Evolutionary conservation across 164 flowering plant species (phyloP).

Genomic region (Macadamia tetraphylla): DNA sequence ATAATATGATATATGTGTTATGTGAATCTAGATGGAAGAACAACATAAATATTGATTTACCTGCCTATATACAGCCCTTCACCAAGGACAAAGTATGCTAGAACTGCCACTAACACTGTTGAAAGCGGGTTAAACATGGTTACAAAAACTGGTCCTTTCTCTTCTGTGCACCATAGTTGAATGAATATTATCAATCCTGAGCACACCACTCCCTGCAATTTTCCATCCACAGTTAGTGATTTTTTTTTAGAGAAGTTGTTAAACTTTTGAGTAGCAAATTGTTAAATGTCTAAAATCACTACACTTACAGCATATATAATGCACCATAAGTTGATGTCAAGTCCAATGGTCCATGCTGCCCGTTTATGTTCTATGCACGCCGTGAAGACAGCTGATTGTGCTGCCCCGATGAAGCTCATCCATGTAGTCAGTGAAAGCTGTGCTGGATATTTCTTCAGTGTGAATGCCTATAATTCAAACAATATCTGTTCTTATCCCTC

Average conservation of each 20-base stretch:
- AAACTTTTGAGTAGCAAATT: background rate
- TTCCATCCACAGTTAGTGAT: constrained; percentile 1
- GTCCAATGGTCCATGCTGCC: constrained; percentile 60
- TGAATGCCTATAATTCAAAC: constrained; percentile 42
- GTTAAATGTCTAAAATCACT: constrained; percentile 1
- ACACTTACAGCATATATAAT: constrained; percentile 51
- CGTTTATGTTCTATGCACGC: constrained; percentile 33
- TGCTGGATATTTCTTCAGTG: constrained; percentile 76
- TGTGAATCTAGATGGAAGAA: background rate
- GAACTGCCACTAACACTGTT: constrained; percentile 51
- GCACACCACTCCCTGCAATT: constrained; percentile 57
- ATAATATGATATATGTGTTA: background rate
- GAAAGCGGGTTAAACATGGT: constrained; percentile 83
- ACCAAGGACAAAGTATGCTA: constrained; percentile 65
- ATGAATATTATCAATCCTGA: constrained; percentile 53
- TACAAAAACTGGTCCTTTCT: constrained; percentile 78
- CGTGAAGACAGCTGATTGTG: constrained; percentile 73
- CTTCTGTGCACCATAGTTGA: constrained; percentile 74
- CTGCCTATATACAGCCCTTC: constrained; percentile 68
- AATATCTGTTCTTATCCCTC: no score
- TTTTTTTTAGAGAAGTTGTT: background rate
- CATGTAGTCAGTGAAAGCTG: constrained; percentile 73
- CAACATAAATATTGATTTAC: constrained; percentile 20
- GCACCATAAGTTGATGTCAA: constrained; percentile 62
- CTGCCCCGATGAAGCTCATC: constrained; percentile 79